Evolutionary conservation across 2,329 filamentous ascomycete genomes (phyloP), one percentile per base, ranked within the genome.

Genomic region (Penicillium italicum): DNA sequence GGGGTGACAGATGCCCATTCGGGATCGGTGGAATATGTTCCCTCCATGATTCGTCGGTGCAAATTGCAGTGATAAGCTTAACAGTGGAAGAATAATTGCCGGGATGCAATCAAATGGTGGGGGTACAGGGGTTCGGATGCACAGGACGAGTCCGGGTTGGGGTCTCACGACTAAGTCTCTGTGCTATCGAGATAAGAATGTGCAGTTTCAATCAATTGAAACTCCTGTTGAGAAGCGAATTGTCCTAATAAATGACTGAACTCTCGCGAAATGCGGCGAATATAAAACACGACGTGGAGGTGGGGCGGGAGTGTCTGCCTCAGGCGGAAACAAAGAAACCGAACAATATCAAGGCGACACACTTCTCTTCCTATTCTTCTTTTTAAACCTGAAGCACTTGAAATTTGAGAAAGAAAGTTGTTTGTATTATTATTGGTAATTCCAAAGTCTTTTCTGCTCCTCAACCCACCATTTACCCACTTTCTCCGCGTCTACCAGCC

Each of bases 1-100:
- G 92, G 92, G 50, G 85, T 79, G 49, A 97, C 81, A 76, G 95
- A 91, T 63, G 90, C 85, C 93, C 91, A 97, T 59, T 80, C 82
- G 1, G 90, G 86, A 72, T 92, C 86, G 58, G 81, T 79, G 49
- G 82, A 80, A 72, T 89, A 88, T 60, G 60, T 67, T 28, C 60
- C 70, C 31, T 56, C 60, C 70, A 68, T 73, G 42, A 45, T 71
- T 36, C 9, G 8, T 33, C 16, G 40, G 14, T 51, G 18, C 7
- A 49, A 2, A 34, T 34, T 31, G 42, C 14, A 43, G 37, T 11
- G 10, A 52, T 26, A 47, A 33, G 37, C 38, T 53, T 33, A 24
- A 47, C 42, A 26, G 16, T 31, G 41, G 26, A 38, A 24, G 34
- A 24, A 40, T 53, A 24, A 48, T 41, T 47, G 43, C 14, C 18